Percentiles rank a stretch among this genome's conserved stretches.
phyloP scores from a whole-genome alignment of 768 basidiomycete species.

The Suillus americanus region DNA sequence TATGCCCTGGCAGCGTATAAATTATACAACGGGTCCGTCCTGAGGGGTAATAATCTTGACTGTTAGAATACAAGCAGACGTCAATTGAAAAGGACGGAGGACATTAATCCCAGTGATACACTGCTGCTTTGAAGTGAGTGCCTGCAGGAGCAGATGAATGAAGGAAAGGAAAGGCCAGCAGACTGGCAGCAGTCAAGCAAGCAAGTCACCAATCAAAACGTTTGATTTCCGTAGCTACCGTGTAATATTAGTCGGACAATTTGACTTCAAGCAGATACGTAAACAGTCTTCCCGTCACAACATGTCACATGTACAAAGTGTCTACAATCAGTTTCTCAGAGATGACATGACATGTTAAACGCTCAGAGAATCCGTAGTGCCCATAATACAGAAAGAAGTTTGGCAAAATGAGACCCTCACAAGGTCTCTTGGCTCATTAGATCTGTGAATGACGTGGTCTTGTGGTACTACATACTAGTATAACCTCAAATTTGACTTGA shows the following conservation, averaged over 20 bases:
- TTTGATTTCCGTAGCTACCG: slow-evolving; percentile 14
- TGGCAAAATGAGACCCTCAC: background rate
- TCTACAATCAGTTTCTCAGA: background rate
- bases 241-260: slow-evolving; percentile 5
- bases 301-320: background rate
- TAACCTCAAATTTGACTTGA: background rate
- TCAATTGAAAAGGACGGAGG: background rate
- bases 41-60: slow-evolving; percentile 1
- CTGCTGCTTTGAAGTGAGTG: background rate
- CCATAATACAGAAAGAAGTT: no score
- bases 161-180: slow-evolving; percentile 2
- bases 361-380: no score
- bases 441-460: background rate
- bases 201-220: slow-evolving; percentile 1
- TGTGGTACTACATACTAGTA: no score
- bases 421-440: background rate
- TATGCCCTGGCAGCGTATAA: background rate
- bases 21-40: slow-evolving; percentile 8
- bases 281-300: background rate
- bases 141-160: background rate
- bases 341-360: no score
- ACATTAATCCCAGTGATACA: slow-evolving; percentile 5
- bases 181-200: background rate
- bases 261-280: slow-evolving; percentile 6
- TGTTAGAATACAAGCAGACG: slow-evolving; percentile 3